These are phyloP conservation scores for Lactarius quietus DNA, from an alignment of 768 basidiomycete genomes.

Conservation along the genomic window DNA sequence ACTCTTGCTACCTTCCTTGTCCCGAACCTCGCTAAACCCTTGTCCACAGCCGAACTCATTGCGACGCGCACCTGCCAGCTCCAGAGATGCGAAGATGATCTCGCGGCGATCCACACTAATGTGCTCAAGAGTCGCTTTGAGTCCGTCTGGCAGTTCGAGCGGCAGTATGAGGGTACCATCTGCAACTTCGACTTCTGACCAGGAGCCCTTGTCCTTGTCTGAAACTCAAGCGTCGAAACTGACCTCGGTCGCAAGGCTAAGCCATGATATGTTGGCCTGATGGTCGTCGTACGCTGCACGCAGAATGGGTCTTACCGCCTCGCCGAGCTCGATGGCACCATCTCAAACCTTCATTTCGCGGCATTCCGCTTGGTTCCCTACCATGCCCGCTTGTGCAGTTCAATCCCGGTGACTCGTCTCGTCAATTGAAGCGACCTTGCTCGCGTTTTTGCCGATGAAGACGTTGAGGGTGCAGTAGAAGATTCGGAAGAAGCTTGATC, in stretches of 20 bases:
- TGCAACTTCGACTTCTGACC: constrained; percentile 29
- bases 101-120: no score
- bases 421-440: no score
- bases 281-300: constrained; percentile 24
- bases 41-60: constrained; percentile 23
- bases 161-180: constrained; percentile 20
- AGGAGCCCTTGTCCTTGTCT: no score
- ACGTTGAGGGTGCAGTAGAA: no score
- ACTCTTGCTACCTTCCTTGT: no score
- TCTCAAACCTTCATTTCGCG: constrained; percentile 18
- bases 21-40: no score
- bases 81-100: constrained; percentile 17
- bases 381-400: neutral
- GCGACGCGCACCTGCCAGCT: constrained; percentile 17
- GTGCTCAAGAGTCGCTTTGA: neutral
- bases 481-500: no score
- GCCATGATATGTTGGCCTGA: constrained; percentile 28
- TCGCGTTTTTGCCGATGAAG: no score
- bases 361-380: constrained; percentile 30
- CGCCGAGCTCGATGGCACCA: constrained; percentile 25
- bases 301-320: no score
- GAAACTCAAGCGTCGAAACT: constrained; percentile 29
- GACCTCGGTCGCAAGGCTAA: constrained; percentile 27
- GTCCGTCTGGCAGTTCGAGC: constrained; percentile 11
- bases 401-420: no score